Conservation (phyloP, 2,329 filamentous ascomycete species). For the Fusarium buxicola region DNA sequence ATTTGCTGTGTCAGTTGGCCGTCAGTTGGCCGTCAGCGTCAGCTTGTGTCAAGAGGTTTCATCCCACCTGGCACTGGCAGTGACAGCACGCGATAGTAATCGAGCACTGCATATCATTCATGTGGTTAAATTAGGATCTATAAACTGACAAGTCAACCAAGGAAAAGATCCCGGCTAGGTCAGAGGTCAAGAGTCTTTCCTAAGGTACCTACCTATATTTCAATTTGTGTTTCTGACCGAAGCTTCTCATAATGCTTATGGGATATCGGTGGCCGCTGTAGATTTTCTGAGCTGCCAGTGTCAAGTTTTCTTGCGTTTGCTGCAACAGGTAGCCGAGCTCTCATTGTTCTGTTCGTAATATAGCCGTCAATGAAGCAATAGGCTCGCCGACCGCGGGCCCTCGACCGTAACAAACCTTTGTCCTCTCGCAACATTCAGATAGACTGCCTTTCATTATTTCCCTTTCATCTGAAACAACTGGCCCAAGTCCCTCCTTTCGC, state of each 20-base stretch:
- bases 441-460: background rate
- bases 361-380: constrained; percentile 6
- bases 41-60: background rate
- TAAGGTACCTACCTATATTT: too few relatives aligned
- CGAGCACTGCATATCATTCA: too few relatives aligned
- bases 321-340: background rate
- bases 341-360: constrained; percentile 20
- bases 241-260: too few relatives aligned
- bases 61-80: too few relatives aligned
- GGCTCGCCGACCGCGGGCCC: background rate
- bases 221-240: too few relatives aligned
- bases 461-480: background rate
- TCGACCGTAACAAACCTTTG: background rate
- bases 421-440: background rate
- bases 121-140: too few relatives aligned
- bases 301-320: constrained; percentile 8
- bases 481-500: background rate
- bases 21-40: background rate
- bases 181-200: too few relatives aligned
- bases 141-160: too few relatives aligned
- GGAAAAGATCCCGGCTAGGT: too few relatives aligned
- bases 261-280: too few relatives aligned
- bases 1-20: background rate
- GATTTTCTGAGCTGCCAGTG: background rate
- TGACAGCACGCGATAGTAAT: too few relatives aligned